A percentile compares a stretch with the other conserved stretches of the same genome.
Evolutionary conservation across 2,329 filamentous ascomycete genomes (phyloP).

Genomic region (Clonostachys rhizophaga): DNA sequence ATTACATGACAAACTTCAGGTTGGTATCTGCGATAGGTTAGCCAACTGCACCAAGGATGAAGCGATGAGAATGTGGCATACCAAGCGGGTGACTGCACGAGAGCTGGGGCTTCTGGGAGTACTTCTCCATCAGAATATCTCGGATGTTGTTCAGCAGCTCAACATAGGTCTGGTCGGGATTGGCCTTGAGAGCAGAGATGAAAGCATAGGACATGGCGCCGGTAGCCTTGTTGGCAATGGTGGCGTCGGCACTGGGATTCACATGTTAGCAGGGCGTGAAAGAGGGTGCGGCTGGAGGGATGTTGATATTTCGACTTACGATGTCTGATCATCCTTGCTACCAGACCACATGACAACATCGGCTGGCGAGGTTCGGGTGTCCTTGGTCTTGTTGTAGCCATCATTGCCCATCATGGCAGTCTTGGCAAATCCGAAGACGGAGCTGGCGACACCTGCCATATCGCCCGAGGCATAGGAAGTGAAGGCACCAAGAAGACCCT

Average conservation of each 20-base stretch:
- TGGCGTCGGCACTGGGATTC: conserved; percentile 72
- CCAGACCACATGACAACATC: conserved; percentile 99
- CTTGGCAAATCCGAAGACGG: conserved; percentile 82
- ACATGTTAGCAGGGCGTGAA: background rate
- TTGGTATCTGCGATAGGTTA: conserved; percentile 47
- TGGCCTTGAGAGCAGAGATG: conserved; percentile 84
- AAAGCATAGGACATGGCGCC: conserved; percentile 99
- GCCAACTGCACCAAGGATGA: background rate
- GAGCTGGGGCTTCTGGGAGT: conserved; percentile 91
- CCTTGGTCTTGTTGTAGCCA: conserved; percentile 72
- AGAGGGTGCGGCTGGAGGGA: conserved; percentile 2
- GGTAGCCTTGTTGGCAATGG: conserved; percentile 82
- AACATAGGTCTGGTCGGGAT: conserved; percentile 93
- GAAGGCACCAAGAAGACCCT: conserved; percentile 68
- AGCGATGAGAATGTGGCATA: conserved; percentile 39
- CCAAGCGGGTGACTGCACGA: conserved; percentile 94
- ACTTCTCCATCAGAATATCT: conserved; percentile 81
- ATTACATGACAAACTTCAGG: conserved; percentile 61
- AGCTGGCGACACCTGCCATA: conserved; percentile 72
- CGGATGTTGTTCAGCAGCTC: conserved; percentile 93
- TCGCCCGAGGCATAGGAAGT: conserved; percentile 80
- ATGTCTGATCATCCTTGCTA: conserved; percentile 93
- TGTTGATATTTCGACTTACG: conserved; percentile 31
- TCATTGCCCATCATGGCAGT: conserved; percentile 77
- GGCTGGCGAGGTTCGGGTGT: conserved; percentile 88